Evolutionary conservation across 2,329 filamentous ascomycete genomes (phyloP).

Genomic region (Moelleriella libera): DNA sequence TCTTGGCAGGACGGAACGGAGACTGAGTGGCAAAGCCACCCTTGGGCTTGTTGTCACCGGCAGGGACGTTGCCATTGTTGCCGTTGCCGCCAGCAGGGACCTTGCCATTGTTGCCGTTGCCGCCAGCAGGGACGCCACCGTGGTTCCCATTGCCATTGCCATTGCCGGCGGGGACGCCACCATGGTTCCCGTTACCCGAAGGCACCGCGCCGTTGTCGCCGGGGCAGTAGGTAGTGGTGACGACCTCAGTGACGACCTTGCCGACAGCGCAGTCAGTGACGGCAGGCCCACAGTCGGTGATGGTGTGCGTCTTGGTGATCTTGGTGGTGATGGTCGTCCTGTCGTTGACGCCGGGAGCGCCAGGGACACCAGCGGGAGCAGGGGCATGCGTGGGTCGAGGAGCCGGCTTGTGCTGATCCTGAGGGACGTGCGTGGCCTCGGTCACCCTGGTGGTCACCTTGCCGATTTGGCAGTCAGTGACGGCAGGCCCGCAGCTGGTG

Average conservation of each 20-base stretch:
- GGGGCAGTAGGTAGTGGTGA: constrained; percentile 8
- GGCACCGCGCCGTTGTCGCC: neutral
- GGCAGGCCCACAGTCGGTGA: constrained; percentile 41
- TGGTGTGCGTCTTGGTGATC: constrained; percentile 40
- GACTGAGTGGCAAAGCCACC: too few species aligned
- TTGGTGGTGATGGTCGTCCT: constrained; percentile 21
- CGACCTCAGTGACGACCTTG: constrained; percentile 6
- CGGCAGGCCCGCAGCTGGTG: constrained; percentile 12
- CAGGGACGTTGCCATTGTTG: too few species aligned
- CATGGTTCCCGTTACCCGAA: neutral
- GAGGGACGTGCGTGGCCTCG: too few species aligned
- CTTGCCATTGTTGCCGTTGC: too few species aligned
- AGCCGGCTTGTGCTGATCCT: too few species aligned
- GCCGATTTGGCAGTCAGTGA: constrained; percentile 13
- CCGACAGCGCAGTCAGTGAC: constrained; percentile 41
- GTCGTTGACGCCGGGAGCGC: constrained; percentile 18
- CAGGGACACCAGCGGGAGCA: constrained; percentile 6
- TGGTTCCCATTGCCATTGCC: too few species aligned
- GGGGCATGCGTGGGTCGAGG: neutral
- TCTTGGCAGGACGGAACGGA: too few species aligned
- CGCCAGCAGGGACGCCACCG: too few species aligned
- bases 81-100: too few species aligned
- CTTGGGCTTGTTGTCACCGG: too few species aligned
- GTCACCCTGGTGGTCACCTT: neutral
- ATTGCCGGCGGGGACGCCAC: too few species aligned